Percentiles rank a stretch among this genome's conserved stretches.
These are phyloP conservation scores for Seiridium cupressi DNA, from an alignment of 2,329 filamentous ascomycete genomes.

Conservation along the genomic window DNA sequence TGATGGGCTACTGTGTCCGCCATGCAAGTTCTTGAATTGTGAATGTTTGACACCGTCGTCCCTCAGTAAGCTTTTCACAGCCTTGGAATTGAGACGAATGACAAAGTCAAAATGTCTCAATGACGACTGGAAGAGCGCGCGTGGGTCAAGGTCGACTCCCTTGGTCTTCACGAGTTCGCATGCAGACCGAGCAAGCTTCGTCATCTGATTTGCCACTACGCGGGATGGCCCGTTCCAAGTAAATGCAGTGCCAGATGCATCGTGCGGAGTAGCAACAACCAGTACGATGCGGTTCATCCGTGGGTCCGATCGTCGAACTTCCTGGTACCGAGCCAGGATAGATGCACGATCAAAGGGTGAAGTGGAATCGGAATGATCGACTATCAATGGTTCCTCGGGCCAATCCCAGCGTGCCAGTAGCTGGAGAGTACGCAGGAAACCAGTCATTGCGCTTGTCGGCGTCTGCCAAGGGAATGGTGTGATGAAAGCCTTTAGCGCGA, in stretches of 20 bases:
- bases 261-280: slow-evolving; percentile 77
- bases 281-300: slow-evolving; percentile 80
- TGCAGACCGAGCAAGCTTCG: slow-evolving; percentile 75
- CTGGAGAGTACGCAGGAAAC: slow-evolving; percentile 76
- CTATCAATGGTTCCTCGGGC: slow-evolving; percentile 76
- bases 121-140: slow-evolving; percentile 69
- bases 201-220: slow-evolving; percentile 82
- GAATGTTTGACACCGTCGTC: slow-evolving; percentile 36
- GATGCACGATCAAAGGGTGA: slow-evolving; percentile 57
- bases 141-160: slow-evolving; percentile 51
- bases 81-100: slow-evolving; percentile 65
- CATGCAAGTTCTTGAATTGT: slow-evolving; percentile 79
- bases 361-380: slow-evolving; percentile 71
- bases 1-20: slow-evolving; percentile 42
- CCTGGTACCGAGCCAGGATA: slow-evolving; percentile 71
- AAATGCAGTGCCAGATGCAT: slow-evolving; percentile 76
- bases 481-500: slow-evolving; percentile 76
- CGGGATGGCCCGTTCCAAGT: slow-evolving; percentile 71
- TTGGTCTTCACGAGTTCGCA: slow-evolving; percentile 57
- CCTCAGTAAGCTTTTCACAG: slow-evolving; percentile 39
- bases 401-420: slow-evolving; percentile 91
- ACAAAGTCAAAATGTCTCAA: slow-evolving; percentile 81
- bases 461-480: slow-evolving; percentile 76
- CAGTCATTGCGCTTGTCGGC: slow-evolving; percentile 74
- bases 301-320: slow-evolving; percentile 86